A percentile compares a stretch with the other conserved stretches of the same genome.
Conservation (phyloP, 1,139 yeast species). For the Pichia sp. region DNA sequence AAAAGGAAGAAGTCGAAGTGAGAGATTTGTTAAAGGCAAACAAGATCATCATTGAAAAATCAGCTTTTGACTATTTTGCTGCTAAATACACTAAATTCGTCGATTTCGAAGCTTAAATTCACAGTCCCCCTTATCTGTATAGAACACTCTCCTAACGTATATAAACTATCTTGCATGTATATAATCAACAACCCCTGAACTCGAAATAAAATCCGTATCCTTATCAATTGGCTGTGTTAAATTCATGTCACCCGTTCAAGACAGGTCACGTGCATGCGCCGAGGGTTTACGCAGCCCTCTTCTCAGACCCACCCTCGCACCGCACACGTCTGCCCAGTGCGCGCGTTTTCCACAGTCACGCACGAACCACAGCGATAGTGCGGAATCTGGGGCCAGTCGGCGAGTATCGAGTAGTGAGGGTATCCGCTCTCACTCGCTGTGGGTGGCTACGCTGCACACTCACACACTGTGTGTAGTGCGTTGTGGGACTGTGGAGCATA, state of each 20-base stretch:
- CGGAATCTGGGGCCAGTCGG: too few relatives aligned
- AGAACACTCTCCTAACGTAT: background rate
- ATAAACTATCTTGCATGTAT: background rate
- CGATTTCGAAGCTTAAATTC: slow-evolving; percentile 6
- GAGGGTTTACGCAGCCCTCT: background rate
- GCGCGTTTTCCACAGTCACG: background rate
- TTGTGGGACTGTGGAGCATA: background rate
- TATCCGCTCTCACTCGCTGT: background rate
- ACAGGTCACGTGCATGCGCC: background rate
- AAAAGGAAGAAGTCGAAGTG: slow-evolving; percentile 79
- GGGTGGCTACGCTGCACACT: background rate
- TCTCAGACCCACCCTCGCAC: background rate
- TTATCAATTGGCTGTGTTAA: too few relatives aligned
- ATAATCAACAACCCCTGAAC: too few relatives aligned
- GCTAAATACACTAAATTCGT: slow-evolving; percentile 23
- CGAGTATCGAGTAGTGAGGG: too few relatives aligned
- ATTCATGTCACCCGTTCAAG: too few relatives aligned
- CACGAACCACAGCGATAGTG: too few relatives aligned
- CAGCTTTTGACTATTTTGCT: slow-evolving; percentile 60
- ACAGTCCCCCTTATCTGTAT: too few relatives aligned
- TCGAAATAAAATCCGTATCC: too few relatives aligned
- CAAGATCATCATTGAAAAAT: slow-evolving; percentile 69
- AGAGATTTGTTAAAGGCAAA: slow-evolving; percentile 83
- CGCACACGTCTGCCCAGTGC: too few relatives aligned
- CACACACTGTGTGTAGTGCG: background rate